These are phyloP conservation scores for Avicennia marina DNA, from an alignment of 257 asterid genomes.

Conservation along the genomic window DNA sequence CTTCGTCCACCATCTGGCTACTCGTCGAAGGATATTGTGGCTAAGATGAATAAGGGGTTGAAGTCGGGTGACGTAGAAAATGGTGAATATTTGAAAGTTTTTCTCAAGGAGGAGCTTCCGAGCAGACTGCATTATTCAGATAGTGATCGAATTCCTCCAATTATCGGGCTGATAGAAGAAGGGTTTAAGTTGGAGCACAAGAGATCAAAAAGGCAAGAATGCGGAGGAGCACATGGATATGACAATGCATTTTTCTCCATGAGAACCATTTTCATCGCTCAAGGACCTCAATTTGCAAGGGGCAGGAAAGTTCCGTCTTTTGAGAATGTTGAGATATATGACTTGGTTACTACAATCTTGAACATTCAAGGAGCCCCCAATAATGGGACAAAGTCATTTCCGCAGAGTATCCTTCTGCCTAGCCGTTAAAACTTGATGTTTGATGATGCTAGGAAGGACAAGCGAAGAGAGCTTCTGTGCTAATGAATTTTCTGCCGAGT, in stretches of 20 bases:
- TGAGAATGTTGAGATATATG: conserved; percentile 68
- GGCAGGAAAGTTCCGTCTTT: conserved; percentile 62
- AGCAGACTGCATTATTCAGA: conserved; percentile 52
- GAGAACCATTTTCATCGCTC: conserved; percentile 69
- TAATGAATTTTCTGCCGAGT: too few relatives aligned
- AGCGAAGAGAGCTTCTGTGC: too few relatives aligned
- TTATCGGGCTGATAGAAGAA: conserved; percentile 56
- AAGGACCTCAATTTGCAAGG: conserved; percentile 62
- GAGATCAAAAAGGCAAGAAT: conserved; percentile 40
- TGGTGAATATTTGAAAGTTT: conserved; percentile 44
- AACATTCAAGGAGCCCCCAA: conserved; percentile 55
- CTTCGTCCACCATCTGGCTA: conserved; percentile 41
- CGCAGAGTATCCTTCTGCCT: conserved; percentile 48
- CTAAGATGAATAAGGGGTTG: conserved; percentile 64
- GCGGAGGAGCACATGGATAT: conserved; percentile 85
- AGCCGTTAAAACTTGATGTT: conserved; percentile 23
- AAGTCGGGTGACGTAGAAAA: conserved; percentile 45
- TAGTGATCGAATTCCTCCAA: conserved; percentile 55
- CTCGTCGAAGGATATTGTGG: conserved; percentile 39
- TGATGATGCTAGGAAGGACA: too few relatives aligned
- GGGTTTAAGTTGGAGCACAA: conserved; percentile 58
- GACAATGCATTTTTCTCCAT: conserved; percentile 68
- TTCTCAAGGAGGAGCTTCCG: conserved; percentile 41
- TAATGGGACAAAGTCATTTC: conserved; percentile 53
- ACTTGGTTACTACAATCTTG: conserved; percentile 53